Evolutionary conservation across 1,284 basidiomycete species (phyloP).

Genomic region (Sporisorium sorghi): DNA sequence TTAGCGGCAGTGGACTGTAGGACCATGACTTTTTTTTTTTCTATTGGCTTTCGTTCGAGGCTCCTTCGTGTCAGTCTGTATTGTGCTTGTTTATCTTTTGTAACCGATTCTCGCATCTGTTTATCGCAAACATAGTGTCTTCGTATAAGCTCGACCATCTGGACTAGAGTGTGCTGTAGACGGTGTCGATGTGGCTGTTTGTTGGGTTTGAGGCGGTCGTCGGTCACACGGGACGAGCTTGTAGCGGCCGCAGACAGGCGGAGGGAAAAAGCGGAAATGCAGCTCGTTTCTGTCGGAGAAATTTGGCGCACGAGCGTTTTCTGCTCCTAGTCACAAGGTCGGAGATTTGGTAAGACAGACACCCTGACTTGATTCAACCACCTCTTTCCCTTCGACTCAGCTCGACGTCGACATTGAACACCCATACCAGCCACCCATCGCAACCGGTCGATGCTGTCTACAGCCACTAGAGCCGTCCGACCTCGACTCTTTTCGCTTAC

Average conservation of each 20-base stretch:
- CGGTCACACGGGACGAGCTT: neutral
- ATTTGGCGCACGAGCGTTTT: constrained; percentile 13
- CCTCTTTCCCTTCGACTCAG: neutral
- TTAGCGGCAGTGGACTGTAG: neutral
- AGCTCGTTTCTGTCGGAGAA: constrained; percentile 2
- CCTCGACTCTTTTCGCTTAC: neutral
- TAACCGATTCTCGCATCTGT: constrained; percentile 2
- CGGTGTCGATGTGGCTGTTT: neutral
- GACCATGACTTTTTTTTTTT: neutral
- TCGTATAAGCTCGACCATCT: neutral
- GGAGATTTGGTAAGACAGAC: constrained; percentile 20
- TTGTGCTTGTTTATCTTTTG: neutral
- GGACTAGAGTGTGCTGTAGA: too few species aligned
- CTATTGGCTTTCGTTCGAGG: neutral
- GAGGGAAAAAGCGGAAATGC: neutral
- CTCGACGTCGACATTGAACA: neutral
- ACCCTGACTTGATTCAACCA: neutral
- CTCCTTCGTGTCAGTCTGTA: neutral
- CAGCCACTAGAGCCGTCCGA: constrained; percentile 2
- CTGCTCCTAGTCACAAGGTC: constrained; percentile 6
- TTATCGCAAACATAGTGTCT: neutral
- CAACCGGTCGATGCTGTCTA: constrained; percentile 15
- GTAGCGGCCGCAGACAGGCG: neutral
- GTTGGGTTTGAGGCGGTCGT: neutral
- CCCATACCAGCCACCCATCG: neutral